Conservation (phyloP, 306 rosid species). For the Rosa persica region DNA sequence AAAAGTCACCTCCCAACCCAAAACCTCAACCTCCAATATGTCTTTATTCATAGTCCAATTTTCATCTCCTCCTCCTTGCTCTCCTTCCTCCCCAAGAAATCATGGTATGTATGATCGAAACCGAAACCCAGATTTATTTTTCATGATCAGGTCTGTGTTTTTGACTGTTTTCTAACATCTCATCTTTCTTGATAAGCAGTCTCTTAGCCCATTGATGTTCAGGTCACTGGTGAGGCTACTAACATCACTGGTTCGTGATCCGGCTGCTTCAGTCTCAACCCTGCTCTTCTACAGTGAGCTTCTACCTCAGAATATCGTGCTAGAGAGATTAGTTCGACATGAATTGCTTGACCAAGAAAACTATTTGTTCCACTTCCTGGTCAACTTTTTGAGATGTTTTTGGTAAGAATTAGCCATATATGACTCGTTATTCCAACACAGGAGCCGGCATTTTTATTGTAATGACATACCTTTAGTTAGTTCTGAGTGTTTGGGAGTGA, state of each 20-base stretch:
- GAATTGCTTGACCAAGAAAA: conserved; percentile 56
- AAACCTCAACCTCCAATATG: not conserved
- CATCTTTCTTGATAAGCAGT: conserved; percentile 38
- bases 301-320: conserved; percentile 49
- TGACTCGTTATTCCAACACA: not conserved
- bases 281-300: conserved; percentile 58
- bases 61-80: conserved; percentile 7
- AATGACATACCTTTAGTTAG: not conserved
- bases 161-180: not conserved
- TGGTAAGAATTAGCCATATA: conserved; percentile 21
- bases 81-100: conserved; percentile 13
- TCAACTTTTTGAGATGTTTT: conserved; percentile 45
- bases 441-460: not conserved
- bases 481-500: not conserved
- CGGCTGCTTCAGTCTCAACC: conserved; percentile 55
- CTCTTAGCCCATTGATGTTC: conserved; percentile 54
- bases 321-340: conserved; percentile 54
- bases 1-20: not conserved
- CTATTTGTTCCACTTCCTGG: conserved; percentile 54
- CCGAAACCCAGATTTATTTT: not conserved
- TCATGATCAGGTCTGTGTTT: not conserved
- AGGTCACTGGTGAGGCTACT: conserved; percentile 57
- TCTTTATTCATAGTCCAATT: conserved; percentile 13
- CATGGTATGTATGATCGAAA: conserved; percentile 45
- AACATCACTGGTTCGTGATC: conserved; percentile 43